A percentile compares a stretch with the other conserved stretches of the same genome.
Conservation (phyloP, 2,329 filamentous ascomycete species). For the Exophiala aquamarina region DNA sequence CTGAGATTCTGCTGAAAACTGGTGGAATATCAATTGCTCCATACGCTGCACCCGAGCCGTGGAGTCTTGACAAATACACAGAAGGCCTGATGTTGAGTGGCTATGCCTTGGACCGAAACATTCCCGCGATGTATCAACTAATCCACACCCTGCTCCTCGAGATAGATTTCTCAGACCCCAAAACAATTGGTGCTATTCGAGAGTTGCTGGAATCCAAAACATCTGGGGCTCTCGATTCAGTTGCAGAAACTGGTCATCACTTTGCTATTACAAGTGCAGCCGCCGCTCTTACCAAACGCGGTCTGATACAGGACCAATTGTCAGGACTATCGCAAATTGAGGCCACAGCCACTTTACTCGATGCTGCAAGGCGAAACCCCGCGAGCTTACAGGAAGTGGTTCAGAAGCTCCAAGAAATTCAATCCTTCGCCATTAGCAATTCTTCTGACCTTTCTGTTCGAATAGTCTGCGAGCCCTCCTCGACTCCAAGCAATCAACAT, state of each 20-base stretch:
- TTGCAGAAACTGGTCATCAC: conserved; percentile 85
- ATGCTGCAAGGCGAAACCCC: conserved; percentile 66
- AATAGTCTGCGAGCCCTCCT: conserved; percentile 80
- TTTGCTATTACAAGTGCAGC: conserved; percentile 84
- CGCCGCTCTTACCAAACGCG: conserved; percentile 70
- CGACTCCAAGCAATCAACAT: conserved; percentile 66
- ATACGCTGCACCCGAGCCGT: conserved; percentile 76
- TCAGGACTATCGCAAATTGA: conserved; percentile 87
- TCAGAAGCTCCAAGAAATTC: conserved; percentile 79
- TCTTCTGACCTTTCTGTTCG: conserved; percentile 71
- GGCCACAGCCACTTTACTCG: conserved; percentile 70
- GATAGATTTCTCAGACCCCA: conserved; percentile 83
- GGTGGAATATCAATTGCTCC: conserved; percentile 85
- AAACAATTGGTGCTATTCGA: conserved; percentile 77
- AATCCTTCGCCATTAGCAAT: conserved; percentile 71
- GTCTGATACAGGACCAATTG: conserved; percentile 78
- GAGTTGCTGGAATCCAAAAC: conserved; percentile 84
- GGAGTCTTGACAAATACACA: conserved; percentile 65
- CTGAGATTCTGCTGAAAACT: conserved; percentile 93
- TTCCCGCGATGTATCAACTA: conserved; percentile 87
- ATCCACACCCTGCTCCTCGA: conserved; percentile 77
- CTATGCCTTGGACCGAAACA: conserved; percentile 84
- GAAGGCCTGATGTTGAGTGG: conserved; percentile 85
- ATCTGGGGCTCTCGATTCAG: conserved; percentile 86
- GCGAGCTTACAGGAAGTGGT: conserved; percentile 75